phyloP scores from a whole-genome alignment of 768 basidiomycete genomes.

The Crepidotus variabilis region DNA sequence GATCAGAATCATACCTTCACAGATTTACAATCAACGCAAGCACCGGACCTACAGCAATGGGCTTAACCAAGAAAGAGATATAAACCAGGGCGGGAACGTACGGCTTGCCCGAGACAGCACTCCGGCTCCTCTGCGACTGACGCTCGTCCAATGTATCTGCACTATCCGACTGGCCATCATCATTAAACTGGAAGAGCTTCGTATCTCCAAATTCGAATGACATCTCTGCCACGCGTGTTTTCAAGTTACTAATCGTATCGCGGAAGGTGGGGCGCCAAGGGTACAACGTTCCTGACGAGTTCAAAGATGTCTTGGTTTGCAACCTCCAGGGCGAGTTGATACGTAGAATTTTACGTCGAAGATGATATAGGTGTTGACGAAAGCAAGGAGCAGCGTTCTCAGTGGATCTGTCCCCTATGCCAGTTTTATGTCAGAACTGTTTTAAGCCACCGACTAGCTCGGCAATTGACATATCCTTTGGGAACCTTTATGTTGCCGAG shows the following conservation, averaged over 20 bases:
- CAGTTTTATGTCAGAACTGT: background rate
- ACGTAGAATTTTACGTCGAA: background rate
- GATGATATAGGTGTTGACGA: background rate
- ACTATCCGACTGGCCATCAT: slow-evolving; percentile 8
- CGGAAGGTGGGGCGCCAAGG: background rate
- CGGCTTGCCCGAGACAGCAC: slow-evolving; percentile 12
- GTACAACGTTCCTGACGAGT: no score
- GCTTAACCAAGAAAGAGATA: background rate
- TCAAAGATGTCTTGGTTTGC: no score
- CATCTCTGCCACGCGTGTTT: background rate
- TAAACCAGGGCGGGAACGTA: slow-evolving; percentile 5
- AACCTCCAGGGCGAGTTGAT: no score
- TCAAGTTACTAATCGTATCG: background rate
- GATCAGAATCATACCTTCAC: slow-evolving; percentile 37
- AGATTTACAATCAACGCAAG: slow-evolving; percentile 56
- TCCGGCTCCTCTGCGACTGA: slow-evolving; percentile 8
- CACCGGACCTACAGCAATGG: slow-evolving; percentile 35
- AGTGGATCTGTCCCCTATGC: background rate
- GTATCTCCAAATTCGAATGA: background rate
- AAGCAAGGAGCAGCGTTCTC: background rate
- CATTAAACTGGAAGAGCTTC: slow-evolving; percentile 10
- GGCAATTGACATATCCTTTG: background rate
- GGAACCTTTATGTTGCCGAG: background rate
- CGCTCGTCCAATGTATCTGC: slow-evolving; percentile 9
- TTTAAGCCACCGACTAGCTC: background rate